Base-by-base conservation (phyloP, 78 protist species). In the Dictyostelium capitatum region DNA sequence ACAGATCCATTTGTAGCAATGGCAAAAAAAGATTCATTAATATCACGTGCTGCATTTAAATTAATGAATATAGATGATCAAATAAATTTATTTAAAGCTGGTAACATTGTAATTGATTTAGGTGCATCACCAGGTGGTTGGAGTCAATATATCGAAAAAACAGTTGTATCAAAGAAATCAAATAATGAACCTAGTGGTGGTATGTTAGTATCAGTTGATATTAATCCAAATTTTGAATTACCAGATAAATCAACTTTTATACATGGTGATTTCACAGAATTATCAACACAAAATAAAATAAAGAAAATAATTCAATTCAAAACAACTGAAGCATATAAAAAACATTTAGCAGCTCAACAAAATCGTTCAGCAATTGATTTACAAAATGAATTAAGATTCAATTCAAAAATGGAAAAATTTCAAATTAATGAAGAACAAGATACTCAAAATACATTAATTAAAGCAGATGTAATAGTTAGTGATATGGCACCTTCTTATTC, bases 81-180 rank as follows among this genome's bases (percentile, higher is more conserved):
- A 43, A 17, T 77, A 0, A 67, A 64, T 1, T 23, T 87, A 17
- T 64, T 87, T 20, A 87, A 87, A 32, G 8, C 14, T 1, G 93
- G 84, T 30, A 20, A 51, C 5, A 19, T 77, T 1, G 84, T 87
- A 47, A 51, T 78, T 1, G 93, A 87, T 77, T 37, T 87, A 3
- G 93, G 93, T 62, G 74, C 93, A 2, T 28, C 83, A 30, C 93
- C 93, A 20, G 93, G 93, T 23, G 73, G 93, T 57, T 87, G 83
- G 85, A 77, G 79, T 47, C 74, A 87, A 54, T 62, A 25, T 10
- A 82, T 77, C 6, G 69, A 59, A 23, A 51, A 14, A 30, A 43
- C 11, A 32, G 69, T 23, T 23, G n/a, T 15, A 37, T 37, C 2
- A 37, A 50, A 25, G 0, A 53, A 72, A 17, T 0, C 3, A 53